A percentile compares a stretch with the other conserved stretches of the same genome.
Conservation (phyloP, 805 yeast species). For the Candida suzukii region DNA sequence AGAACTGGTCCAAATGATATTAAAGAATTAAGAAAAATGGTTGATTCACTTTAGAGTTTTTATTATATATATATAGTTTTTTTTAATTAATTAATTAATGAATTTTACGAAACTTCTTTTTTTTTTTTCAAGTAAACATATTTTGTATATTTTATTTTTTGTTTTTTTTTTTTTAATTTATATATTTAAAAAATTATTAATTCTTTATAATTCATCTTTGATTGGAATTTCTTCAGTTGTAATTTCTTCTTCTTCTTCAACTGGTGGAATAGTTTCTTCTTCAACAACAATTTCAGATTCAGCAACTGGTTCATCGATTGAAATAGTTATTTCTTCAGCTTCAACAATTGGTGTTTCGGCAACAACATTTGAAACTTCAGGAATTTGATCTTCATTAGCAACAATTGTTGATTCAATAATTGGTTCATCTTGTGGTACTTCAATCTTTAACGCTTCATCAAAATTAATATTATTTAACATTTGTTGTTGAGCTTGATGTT, state of each 20-base stretch:
- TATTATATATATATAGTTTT: not conserved
- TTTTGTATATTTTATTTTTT: not conserved
- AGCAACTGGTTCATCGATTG: constrained; percentile 10
- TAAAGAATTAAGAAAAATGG: constrained; percentile 7
- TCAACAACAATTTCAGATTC: constrained; percentile 6
- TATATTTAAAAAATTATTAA: no score
- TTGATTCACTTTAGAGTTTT: no score
- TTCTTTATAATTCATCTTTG: constrained; percentile 10
- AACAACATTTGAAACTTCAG: constrained; percentile 4
- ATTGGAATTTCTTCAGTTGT: constrained; percentile 1
- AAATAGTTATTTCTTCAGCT: constrained; percentile 2
- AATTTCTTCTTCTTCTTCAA: not conserved
- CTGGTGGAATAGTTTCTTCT: not conserved
- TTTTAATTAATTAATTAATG: not conserved
- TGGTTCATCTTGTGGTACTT: constrained; percentile 3
- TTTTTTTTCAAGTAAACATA: no score
- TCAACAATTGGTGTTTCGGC: constrained; percentile 10
- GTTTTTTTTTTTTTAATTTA: not conserved
- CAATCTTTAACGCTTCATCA: constrained; percentile 7
- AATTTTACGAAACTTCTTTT: no score
- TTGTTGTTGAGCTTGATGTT: no score
- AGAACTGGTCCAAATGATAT: constrained; percentile 54
- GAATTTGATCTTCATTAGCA: constrained; percentile 4
- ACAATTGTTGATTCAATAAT: constrained; percentile 2
- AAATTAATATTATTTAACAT: no score